A percentile compares a stretch with the other conserved stretches of the same genome.
phyloP scores from a whole-genome alignment of 108 stramenopile genomes.

The Skeletonema marinoi region DNA sequence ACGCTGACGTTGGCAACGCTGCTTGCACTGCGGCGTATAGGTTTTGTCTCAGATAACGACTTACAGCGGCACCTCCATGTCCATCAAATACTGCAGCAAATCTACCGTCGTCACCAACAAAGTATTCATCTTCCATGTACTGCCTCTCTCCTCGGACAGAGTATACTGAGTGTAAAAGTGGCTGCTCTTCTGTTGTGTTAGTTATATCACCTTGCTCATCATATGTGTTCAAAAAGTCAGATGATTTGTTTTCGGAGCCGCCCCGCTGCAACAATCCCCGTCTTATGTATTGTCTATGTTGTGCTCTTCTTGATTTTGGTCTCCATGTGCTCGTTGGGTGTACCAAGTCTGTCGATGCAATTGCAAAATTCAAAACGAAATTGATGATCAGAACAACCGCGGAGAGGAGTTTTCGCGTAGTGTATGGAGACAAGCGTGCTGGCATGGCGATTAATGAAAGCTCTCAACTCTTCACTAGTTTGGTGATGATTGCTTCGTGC shows the following conservation, averaged over 20 bases:
- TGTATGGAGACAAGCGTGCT: neutral
- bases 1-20: slow-evolving; percentile 29
- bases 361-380: neutral
- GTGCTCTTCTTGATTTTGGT: neutral
- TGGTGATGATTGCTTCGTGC: too few species aligned
- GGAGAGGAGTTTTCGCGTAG: neutral
- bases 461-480: too few species aligned
- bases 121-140: slow-evolving; percentile 89
- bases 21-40: slow-evolving; percentile 71
- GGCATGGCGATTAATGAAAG: neutral
- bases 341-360: neutral
- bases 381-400: neutral
- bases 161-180: slow-evolving; percentile 22
- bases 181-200: slow-evolving; percentile 8
- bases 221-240: neutral
- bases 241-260: neutral
- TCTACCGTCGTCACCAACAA: slow-evolving; percentile 45
- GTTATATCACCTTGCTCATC: slow-evolving; percentile 5
- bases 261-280: neutral
- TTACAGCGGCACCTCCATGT: slow-evolving; percentile 90
- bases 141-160: slow-evolving; percentile 58
- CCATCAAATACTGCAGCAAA: slow-evolving; percentile 96
- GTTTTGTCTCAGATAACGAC: slow-evolving; percentile 80
- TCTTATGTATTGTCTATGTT: neutral
- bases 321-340: neutral